Percentiles rank a stretch among this genome's conserved stretches.
phyloP scores from a whole-genome alignment of 225 moss, liverwort and hornwort species.

The Sphagnum contortum region DNA sequence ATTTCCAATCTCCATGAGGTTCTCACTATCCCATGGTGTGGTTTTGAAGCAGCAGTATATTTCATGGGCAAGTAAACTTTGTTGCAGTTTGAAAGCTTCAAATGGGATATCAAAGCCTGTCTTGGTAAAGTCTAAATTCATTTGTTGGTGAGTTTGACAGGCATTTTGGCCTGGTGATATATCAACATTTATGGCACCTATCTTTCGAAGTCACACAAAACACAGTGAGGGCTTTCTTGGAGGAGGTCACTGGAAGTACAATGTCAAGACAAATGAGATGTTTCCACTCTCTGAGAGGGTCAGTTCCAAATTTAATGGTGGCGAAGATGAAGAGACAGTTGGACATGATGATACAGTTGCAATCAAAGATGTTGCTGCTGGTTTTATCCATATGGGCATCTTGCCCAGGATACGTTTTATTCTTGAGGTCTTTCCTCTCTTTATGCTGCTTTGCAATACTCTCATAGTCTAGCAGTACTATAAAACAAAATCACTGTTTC shows the following conservation, averaged over 20 bases:
- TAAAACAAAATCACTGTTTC: no score
- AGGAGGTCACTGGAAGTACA: constrained; percentile 76
- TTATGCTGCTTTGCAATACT: neutral
- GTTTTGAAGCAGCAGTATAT: no score
- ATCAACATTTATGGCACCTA: constrained; percentile 61
- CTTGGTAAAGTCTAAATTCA: no score
- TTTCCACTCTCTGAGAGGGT: constrained; percentile 31
- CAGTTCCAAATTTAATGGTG: constrained; percentile 32
- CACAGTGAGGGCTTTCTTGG: constrained; percentile 68
- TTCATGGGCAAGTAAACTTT: no score
- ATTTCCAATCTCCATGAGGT: constrained; percentile 82
- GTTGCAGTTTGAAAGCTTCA: no score
- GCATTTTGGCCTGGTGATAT: constrained; percentile 74
- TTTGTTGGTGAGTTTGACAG: constrained; percentile 16
- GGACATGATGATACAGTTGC: constrained; percentile 55
- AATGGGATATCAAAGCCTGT: no score
- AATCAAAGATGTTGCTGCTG: constrained; percentile 80
- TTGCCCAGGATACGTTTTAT: constrained; percentile 86
- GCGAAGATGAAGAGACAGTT: constrained; percentile 49
- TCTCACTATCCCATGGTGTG: no score
- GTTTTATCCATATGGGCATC: constrained; percentile 87
- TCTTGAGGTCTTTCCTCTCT: constrained; percentile 50
- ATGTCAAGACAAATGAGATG: constrained; percentile 49
- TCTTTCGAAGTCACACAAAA: constrained; percentile 57
- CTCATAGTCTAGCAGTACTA: no score